phyloP scores from a whole-genome alignment of 2,329 filamentous ascomycete genomes.

The Exophiala mesophila region DNA sequence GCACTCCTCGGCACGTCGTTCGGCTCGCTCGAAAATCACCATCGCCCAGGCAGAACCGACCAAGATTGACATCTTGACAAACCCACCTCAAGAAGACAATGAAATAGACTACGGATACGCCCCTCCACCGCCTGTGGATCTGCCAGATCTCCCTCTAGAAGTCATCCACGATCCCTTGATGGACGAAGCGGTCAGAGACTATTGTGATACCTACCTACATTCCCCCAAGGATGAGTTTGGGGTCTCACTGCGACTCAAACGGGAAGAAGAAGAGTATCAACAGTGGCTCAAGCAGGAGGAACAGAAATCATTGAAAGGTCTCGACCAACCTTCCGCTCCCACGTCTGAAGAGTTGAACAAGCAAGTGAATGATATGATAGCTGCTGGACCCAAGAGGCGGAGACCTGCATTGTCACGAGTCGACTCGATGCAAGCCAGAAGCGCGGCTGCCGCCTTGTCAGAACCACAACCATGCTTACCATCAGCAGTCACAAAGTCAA shows the following conservation, averaged over 20 bases:
- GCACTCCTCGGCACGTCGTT: conserved; percentile 55
- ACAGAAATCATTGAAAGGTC: conserved; percentile 34
- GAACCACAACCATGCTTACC: conserved; percentile 31
- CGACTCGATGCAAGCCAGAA: conserved; percentile 38
- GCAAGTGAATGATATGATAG: conserved; percentile 61
- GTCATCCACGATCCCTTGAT: conserved; percentile 46
- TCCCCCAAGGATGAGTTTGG: conserved; percentile 50
- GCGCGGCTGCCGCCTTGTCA: conserved; percentile 38
- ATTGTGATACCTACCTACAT: conserved; percentile 34
- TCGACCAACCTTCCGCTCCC: conserved; percentile 26
- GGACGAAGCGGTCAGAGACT: conserved; percentile 24
- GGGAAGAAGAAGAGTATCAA: conserved; percentile 65
- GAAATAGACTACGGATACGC: conserved; percentile 85
- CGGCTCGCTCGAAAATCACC: conserved; percentile 51
- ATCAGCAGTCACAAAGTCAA: conserved; percentile 31
- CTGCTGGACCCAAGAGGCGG: conserved; percentile 53
- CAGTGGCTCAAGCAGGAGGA: conserved; percentile 58
- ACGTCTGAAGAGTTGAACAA: conserved; percentile 33
- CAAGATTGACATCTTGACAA: conserved; percentile 22
- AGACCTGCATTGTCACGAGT: conserved; percentile 27
- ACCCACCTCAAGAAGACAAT: conserved; percentile 47
- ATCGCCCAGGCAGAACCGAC: conserved; percentile 42
- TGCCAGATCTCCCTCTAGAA: conserved; percentile 43
- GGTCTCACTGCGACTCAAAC: conserved; percentile 57
- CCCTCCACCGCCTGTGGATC: conserved; percentile 60